phyloP scores from a whole-genome alignment of 2,329 filamentous ascomycete species.

The Fusarium sp. region DNA sequence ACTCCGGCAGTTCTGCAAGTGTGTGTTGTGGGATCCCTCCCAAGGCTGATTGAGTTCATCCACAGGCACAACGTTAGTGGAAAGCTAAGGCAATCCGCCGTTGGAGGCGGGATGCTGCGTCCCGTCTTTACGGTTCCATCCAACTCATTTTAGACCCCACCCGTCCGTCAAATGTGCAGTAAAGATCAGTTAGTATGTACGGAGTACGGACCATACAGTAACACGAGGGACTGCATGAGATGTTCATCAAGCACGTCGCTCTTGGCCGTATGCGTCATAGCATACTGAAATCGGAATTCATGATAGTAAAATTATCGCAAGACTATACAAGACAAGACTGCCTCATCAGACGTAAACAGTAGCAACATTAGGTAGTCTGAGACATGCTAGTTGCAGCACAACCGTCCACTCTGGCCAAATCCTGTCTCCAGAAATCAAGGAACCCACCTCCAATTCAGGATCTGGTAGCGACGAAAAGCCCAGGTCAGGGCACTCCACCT shows the following conservation, averaged over 20 bases:
- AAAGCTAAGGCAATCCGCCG: conserved; percentile 6
- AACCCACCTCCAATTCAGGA: conserved; percentile 22
- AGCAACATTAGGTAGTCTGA: conserved; percentile 10
- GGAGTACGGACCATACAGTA: neutral
- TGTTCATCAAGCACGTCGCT: neutral
- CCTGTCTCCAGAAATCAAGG: conserved; percentile 7
- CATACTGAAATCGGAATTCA: neutral
- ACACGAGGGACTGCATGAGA: conserved; percentile 8
- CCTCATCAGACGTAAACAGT: conserved; percentile 15
- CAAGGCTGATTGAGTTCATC: conserved; percentile 35
- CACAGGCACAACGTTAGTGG: conserved; percentile 11
- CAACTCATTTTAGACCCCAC: conserved; percentile 2
- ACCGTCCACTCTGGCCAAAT: neutral
- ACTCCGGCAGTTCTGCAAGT: conserved; percentile 23
- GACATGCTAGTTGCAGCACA: conserved; percentile 25
- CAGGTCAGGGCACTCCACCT: conserved; percentile 2
- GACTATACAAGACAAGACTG: conserved; percentile 5
- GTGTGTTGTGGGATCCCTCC: conserved; percentile 26
- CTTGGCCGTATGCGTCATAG: conserved; percentile 5
- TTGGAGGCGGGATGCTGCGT: conserved; percentile 27
- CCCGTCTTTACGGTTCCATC: conserved; percentile 24
- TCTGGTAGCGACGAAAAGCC: conserved; percentile 9
- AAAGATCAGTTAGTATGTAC: neutral
- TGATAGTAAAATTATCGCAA: neutral
- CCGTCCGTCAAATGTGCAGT: conserved; percentile 11